Conservation (phyloP, 306 rosid genomes). For the Lagenaria siceraria region DNA sequence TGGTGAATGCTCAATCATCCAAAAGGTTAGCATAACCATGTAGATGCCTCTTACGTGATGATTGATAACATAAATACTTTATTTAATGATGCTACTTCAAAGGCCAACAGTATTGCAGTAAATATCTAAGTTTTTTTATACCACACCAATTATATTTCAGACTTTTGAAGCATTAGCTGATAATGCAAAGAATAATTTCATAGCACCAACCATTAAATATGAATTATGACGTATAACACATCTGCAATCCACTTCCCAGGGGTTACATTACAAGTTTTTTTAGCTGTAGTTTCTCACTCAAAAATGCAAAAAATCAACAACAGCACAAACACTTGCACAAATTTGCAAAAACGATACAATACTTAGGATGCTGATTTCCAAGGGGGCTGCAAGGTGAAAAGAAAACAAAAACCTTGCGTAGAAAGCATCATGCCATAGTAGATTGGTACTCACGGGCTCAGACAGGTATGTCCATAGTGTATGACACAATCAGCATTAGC, state of each 20-base stretch:
- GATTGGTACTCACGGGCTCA: conserved; percentile 63
- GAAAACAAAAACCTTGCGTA: not conserved
- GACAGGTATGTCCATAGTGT: conserved; percentile 87
- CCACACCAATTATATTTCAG: not conserved
- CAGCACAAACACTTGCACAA: not conserved
- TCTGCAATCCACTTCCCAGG: not conserved
- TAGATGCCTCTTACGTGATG: not conserved
- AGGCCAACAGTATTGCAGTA: not conserved
- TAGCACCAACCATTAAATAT: not conserved
- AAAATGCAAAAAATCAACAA: not conserved
- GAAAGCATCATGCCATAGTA: not conserved
- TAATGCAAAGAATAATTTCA: not conserved
- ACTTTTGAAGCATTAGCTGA: not conserved
- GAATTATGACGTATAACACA: not conserved
- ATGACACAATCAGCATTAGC: conserved; percentile 59
- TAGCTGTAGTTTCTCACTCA: not conserved
- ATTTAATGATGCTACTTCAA: not conserved
- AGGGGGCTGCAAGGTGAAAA: not conserved
- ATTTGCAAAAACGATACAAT: not conserved
- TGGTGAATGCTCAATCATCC: not conserved
- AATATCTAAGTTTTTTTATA: not conserved
- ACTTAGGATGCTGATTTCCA: not conserved
- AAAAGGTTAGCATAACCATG: not conserved
- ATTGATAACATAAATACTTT: not conserved
- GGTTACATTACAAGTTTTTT: not conserved